Percentiles rank a stretch among this genome's conserved stretches.
Evolutionary conservation across 768 basidiomycete species (phyloP).

Genomic region (Phylloporus sp.): DNA sequence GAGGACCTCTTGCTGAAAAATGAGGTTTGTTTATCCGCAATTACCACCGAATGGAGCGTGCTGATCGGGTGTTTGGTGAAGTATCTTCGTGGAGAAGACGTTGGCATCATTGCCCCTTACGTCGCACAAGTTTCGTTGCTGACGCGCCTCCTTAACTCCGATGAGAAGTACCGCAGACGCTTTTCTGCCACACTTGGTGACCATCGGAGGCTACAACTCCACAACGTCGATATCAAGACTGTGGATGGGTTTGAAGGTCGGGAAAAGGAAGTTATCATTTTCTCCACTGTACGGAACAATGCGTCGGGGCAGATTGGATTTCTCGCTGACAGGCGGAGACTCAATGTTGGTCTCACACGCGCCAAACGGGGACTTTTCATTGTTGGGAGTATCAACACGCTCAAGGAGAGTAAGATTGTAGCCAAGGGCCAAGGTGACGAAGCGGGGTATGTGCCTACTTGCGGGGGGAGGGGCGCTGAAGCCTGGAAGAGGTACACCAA

Average conservation of each 20-base stretch:
- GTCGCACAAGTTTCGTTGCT: constrained; percentile 78
- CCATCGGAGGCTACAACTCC: constrained; percentile 59
- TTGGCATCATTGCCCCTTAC: constrained; percentile 93
- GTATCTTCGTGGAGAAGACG: constrained; percentile 66
- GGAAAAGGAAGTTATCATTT: constrained; percentile 89
- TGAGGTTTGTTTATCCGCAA: constrained; percentile 44
- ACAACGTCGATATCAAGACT: constrained; percentile 78
- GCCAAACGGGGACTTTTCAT: constrained; percentile 84
- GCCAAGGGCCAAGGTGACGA: constrained; percentile 16
- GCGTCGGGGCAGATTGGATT: constrained; percentile 76
- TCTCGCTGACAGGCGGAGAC: constrained; percentile 74
- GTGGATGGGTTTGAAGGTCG: constrained; percentile 94
- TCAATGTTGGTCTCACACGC: constrained; percentile 89
- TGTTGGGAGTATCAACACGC: constrained; percentile 65
- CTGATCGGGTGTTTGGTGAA: constrained; percentile 22
- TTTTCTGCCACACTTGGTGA: constrained; percentile 60
- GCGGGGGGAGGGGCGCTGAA: constrained; percentile 40
- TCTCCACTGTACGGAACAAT: constrained; percentile 89
- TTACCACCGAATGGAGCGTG: background rate
- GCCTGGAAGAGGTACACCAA: constrained; percentile 61
- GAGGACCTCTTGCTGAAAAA: constrained; percentile 78
- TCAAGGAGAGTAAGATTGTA: constrained; percentile 46
- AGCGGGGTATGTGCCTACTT: constrained; percentile 8
- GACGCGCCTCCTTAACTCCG: constrained; percentile 56
- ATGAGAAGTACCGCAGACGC: constrained; percentile 46